phyloP scores from a whole-genome alignment of 148 eudicot species.

The Rhododendron vialii region DNA sequence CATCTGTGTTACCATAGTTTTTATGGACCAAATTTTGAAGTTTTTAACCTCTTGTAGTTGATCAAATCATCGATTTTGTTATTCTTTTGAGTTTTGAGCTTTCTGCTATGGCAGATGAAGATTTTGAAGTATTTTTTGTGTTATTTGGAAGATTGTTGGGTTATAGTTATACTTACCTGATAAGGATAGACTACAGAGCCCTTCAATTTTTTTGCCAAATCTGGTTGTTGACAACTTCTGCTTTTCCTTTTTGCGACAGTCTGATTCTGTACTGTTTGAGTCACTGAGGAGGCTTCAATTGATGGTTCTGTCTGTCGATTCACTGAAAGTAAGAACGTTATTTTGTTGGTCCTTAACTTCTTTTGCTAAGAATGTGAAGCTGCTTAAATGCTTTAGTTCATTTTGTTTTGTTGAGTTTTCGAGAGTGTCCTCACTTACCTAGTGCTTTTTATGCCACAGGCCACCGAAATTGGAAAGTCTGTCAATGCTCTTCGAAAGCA shows the following conservation, averaged over 20 bases:
- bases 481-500: constrained; percentile 66
- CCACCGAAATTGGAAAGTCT: constrained; percentile 86
- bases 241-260: constrained; percentile 36
- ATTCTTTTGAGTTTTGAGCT: neutral
- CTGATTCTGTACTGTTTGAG: constrained; percentile 59
- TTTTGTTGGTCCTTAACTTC: constrained; percentile 13
- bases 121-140: neutral
- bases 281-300: constrained; percentile 81
- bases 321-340: constrained; percentile 52
- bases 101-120: neutral
- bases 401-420: neutral
- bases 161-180: neutral
- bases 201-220: neutral
- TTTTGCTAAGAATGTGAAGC: constrained; percentile 4
- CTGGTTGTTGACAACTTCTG: constrained; percentile 13
- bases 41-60: neutral
- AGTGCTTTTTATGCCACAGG: constrained; percentile 41
- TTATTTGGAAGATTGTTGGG: neutral
- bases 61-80: neutral
- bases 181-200: neutral
- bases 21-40: neutral
- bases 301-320: constrained; percentile 69
- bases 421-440: neutral
- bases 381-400: neutral
- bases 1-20: neutral